phyloP scores from a whole-genome alignment of 176 grass and related monocot species.

The Alloteropsis semialata region DNA sequence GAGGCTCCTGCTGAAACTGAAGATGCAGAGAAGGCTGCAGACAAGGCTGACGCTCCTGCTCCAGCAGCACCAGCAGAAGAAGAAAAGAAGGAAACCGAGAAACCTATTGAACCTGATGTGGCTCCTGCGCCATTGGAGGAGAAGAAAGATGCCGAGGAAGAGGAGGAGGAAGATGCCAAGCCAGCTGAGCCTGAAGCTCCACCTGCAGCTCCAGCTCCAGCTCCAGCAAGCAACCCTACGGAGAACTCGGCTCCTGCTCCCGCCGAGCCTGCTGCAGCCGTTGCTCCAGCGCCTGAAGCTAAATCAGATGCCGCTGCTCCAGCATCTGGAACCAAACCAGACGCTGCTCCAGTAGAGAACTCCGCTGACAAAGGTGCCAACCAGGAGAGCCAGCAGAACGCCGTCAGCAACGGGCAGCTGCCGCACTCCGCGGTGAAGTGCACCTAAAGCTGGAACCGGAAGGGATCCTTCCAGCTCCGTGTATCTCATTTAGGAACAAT shows the following conservation, averaged over 20 bases:
- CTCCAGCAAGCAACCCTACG: slow-evolving; percentile 28
- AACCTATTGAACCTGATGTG: slow-evolving; percentile 6
- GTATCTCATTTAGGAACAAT: slow-evolving; percentile 26
- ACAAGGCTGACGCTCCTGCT: background rate
- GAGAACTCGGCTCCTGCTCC: slow-evolving; percentile 28
- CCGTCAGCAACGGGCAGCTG: slow-evolving; percentile 51
- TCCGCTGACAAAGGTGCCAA: background rate
- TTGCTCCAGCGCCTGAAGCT: background rate
- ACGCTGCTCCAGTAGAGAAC: slow-evolving; percentile 22
- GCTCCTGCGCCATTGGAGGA: background rate
- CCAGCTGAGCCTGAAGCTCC: slow-evolving; percentile 2
- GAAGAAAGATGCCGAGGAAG: background rate
- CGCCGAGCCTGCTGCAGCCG: background rate
- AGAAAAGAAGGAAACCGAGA: slow-evolving; percentile 13
- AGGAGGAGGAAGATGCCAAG: slow-evolving; percentile 28
- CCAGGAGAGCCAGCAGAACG: slow-evolving; percentile 14
- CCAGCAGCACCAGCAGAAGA: slow-evolving; percentile 15
- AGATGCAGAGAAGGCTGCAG: slow-evolving; percentile 26
- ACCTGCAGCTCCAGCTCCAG: background rate
- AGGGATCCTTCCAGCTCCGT: background rate
- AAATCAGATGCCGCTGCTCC: background rate
- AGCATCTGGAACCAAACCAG: slow-evolving; percentile 29
- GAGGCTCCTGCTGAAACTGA: slow-evolving; percentile 25
- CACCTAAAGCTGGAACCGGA: slow-evolving; percentile 22
- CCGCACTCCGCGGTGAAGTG: slow-evolving; percentile 42